phyloP scores from a whole-genome alignment of 1,284 basidiomycete species.

The Cronartium quercuum region DNA sequence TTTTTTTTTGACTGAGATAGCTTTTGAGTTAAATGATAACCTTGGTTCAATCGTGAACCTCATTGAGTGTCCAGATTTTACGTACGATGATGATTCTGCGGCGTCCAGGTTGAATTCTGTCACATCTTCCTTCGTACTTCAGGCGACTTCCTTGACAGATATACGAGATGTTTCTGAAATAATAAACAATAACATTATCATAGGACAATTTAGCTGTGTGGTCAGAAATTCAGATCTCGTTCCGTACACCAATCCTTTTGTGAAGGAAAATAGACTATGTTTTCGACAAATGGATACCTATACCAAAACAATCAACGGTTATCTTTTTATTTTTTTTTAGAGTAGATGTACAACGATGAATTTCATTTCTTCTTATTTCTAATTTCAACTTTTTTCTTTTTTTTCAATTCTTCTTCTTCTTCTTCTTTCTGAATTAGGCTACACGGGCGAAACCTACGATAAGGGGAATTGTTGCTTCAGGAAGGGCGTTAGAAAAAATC shows the following conservation, averaged over 20 bases:
- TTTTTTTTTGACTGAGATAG: conserved; percentile 57
- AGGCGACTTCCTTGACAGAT: conserved; percentile 51
- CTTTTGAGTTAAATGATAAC: not conserved
- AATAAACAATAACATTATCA: conserved; percentile 59
- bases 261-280: not conserved
- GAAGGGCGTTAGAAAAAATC: not conserved
- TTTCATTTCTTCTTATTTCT: too few relatives aligned
- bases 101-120: conserved; percentile 42
- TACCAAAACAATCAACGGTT: not conserved
- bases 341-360: not conserved
- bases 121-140: not conserved
- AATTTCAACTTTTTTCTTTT: not conserved
- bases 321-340: not conserved
- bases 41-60: conserved; percentile 51
- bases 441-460: not conserved
- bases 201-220: conserved; percentile 52
- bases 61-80: conserved; percentile 51
- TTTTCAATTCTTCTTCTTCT: not conserved
- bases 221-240: not conserved
- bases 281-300: not conserved
- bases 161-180: conserved; percentile 52
- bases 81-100: conserved; percentile 52
- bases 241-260: conserved; percentile 40
- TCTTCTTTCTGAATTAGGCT: not conserved
- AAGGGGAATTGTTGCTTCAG: conserved; percentile 4